phyloP scores from a whole-genome alignment of 768 basidiomycete species.

The Austroboletus eburneus region DNA sequence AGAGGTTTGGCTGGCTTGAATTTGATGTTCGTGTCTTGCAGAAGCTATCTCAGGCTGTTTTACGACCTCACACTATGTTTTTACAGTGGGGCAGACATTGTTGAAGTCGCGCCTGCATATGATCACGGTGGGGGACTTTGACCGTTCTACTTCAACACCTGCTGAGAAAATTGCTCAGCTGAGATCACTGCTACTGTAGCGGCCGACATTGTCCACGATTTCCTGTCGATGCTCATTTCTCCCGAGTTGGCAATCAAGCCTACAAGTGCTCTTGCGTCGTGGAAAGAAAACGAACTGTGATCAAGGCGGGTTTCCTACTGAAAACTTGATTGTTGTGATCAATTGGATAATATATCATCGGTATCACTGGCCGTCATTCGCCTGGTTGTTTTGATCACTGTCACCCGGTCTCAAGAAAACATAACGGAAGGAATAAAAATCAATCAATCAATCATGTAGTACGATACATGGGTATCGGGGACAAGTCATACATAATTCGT shows the following conservation, averaged over 20 bases:
- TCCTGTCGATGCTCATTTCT: constrained; percentile 37
- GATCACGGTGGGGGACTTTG: constrained; percentile 18
- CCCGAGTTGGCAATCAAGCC: constrained; percentile 24
- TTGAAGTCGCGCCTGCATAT: constrained; percentile 26
- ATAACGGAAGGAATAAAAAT: not conserved
- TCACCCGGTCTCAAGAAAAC: too few species aligned
- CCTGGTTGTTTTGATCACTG: too few species aligned
- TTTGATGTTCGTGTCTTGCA: constrained; percentile 51
- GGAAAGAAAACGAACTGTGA: constrained; percentile 23
- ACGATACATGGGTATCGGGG: constrained; percentile 24
- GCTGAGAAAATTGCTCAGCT: constrained; percentile 10
- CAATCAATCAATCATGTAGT: constrained; percentile 2
- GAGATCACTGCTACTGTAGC: constrained; percentile 43
- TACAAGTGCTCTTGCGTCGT: constrained; percentile 4
- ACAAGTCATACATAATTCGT: constrained; percentile 10
- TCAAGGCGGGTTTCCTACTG: not conserved
- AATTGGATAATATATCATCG: too few species aligned
- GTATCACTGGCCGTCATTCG: too few species aligned
- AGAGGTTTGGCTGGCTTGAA: constrained; percentile 77
- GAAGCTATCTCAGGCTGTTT: not conserved
- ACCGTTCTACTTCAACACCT: not conserved
- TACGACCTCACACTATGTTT: not conserved
- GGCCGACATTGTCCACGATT: constrained; percentile 45
- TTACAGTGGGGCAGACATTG: constrained; percentile 22
- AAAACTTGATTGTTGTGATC: too few species aligned